Percentiles rank a stretch among this genome's conserved stretches.
These are phyloP conservation scores for Rhodotorula sp. DNA, from an alignment of 1,284 basidiomycete genomes.

Conservation along the genomic window DNA sequence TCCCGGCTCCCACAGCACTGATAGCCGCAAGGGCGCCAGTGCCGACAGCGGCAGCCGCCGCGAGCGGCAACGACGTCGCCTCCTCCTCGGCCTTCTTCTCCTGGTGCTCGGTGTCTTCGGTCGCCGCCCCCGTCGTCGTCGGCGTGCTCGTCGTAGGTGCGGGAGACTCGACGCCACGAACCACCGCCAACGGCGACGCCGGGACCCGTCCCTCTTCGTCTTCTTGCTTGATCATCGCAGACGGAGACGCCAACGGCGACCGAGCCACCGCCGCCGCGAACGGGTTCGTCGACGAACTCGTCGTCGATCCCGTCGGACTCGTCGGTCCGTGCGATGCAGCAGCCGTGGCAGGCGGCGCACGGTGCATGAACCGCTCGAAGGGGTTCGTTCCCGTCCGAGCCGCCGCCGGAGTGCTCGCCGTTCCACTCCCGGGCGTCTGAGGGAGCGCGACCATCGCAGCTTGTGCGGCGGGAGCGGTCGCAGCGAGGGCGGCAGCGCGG, in stretches of 20 bases:
- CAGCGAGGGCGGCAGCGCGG: conserved; percentile 31
- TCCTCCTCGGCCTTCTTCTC: neutral
- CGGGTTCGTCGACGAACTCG: conserved; percentile 12
- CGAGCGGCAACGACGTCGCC: conserved; percentile 25
- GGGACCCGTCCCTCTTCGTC: neutral
- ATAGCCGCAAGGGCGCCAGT: conserved; percentile 46
- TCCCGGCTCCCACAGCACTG: conserved; percentile 44
- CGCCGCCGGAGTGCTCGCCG: conserved; percentile 59
- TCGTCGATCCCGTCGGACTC: conserved; percentile 2
- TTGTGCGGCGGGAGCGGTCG: conserved; percentile 49
- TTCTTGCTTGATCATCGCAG: neutral
- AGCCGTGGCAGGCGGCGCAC: neutral
- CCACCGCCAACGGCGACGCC: neutral
- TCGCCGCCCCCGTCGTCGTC: no score
- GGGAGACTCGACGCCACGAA: neutral
- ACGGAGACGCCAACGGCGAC: neutral
- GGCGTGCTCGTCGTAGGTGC: no score
- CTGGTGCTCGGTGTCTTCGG: neutral
- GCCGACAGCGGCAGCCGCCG: conserved; percentile 45
- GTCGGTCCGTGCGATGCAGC: conserved; percentile 32
- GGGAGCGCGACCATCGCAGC: conserved; percentile 66
- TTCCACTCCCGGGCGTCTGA: conserved; percentile 57
- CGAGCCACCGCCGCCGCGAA: conserved; percentile 9
- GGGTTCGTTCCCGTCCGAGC: conserved; percentile 66
- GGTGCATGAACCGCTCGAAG: conserved; percentile 70